Evolutionary conservation across 2,329 filamentous ascomycete genomes (phyloP).

Genomic region (Cytospora paraplurivora): DNA sequence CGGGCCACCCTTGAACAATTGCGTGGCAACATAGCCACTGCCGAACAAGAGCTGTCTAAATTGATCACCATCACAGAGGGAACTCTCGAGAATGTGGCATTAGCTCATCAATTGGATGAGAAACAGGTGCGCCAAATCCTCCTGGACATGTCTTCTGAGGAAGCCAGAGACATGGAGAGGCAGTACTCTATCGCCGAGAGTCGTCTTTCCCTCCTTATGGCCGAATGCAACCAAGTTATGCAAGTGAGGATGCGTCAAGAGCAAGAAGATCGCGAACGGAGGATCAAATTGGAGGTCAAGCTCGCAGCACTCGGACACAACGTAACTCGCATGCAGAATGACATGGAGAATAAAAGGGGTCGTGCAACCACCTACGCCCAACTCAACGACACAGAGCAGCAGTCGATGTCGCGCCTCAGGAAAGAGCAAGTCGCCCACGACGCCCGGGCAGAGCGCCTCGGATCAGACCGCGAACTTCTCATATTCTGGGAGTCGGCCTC

Average conservation of each 20-base stretch:
- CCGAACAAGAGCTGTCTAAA: not conserved
- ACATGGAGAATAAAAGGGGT: not conserved
- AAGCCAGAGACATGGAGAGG: slow-evolving; percentile 2
- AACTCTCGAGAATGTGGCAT: not conserved
- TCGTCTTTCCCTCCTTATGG: not conserved
- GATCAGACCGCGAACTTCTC: slow-evolving; percentile 32
- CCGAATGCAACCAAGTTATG: slow-evolving; percentile 5
- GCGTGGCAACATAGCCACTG: not conserved
- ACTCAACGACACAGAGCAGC: slow-evolving; percentile 1
- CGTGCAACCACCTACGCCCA: slow-evolving; percentile 1
- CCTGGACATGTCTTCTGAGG: not conserved
- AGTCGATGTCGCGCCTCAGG: slow-evolving; percentile 7
- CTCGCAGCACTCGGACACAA: slow-evolving; percentile 1
- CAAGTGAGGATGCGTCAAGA: slow-evolving; percentile 9
- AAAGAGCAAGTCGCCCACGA: slow-evolving; percentile 1
- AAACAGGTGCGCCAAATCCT: slow-evolving; percentile 1
- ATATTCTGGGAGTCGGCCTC: slow-evolving; percentile 36
- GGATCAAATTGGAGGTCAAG: not conserved
- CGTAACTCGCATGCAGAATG: not conserved
- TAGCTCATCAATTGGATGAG: not conserved
- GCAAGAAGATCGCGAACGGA: not conserved
- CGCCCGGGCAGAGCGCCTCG: slow-evolving; percentile 23
- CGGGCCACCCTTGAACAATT: not conserved
- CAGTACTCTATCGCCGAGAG: not conserved
- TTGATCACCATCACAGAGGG: not conserved